Base-by-base conservation (phyloP, 768 basidiomycete species). In the Cystobasidium tubakii region DNA sequence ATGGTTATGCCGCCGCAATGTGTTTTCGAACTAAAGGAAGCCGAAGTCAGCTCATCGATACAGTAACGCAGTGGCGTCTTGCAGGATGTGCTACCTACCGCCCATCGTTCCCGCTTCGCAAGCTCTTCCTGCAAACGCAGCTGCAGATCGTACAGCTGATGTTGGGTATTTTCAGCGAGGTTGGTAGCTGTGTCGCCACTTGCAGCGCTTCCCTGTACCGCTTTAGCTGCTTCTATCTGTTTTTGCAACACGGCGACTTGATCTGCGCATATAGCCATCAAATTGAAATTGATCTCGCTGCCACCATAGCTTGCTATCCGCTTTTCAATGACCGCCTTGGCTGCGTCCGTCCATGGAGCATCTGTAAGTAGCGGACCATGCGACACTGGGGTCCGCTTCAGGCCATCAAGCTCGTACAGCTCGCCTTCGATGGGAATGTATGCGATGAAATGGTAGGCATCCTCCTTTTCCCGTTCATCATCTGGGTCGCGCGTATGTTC, bases 401-500 rank as follows among this genome's bases (percentile, higher is more conserved):
- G 82, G 13, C 95, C 95, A 79, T 98, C 95, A 36, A 99, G 85
- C 82, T 99, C 95, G 82, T 94, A 97, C 54, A 99, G 82, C 27
- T 85, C 85, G 23, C 90, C 95, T 81, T 88, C 85, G 53, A 88
- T 83, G 2, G 95, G 95, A 62, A 95, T 83, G 81, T 97, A 99
- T 13, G 95, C 89, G 50, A 98, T 88, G 79, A 98, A 99, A 78
- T 99, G 95, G 81, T 95, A 99, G 15, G 94, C 94, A 78, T 98
- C 96, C 79, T 88, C 87, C 9, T 78, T 75, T 77, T 84, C 82
- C 82, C 82, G 77, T 83, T 87, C 77, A 84, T 89, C 31, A 86
- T 86, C 74, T 25, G 89, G 83, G 27, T 87, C 88, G 27, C 92
- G 85, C 23, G 33, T 29, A 39, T 74, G 62, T n/a, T 21, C 75